Evolutionary conservation across 169 alveolate genomes (phyloP).

Genomic region (Plasmodium gonderi): DNA sequence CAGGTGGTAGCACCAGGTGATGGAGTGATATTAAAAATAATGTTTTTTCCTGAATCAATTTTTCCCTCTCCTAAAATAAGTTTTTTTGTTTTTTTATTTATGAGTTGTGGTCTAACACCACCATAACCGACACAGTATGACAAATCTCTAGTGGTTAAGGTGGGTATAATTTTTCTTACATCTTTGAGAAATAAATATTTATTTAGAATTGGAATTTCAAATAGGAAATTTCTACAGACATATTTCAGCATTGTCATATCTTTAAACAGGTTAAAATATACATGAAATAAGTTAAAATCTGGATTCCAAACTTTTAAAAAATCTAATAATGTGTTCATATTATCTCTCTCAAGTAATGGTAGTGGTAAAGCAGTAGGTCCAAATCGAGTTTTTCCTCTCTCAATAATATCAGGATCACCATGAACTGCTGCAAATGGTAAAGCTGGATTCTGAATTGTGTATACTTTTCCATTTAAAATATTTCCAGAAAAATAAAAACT

Average conservation of each 20-base stretch:
- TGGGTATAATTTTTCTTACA: slow-evolving; percentile 87
- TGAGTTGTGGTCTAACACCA: slow-evolving; percentile 90
- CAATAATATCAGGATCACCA: slow-evolving; percentile 90
- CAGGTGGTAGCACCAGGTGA: slow-evolving; percentile 92
- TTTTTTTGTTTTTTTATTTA: slow-evolving; percentile 82
- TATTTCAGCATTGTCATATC: slow-evolving; percentile 85
- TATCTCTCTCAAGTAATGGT: slow-evolving; percentile 88
- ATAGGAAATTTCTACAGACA: slow-evolving; percentile 83
- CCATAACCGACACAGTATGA: slow-evolving; percentile 88
- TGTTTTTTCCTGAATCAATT: slow-evolving; percentile 83
- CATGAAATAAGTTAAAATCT: slow-evolving; percentile 80
- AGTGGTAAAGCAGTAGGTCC: slow-evolving; percentile 91
- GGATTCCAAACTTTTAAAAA: slow-evolving; percentile 83
- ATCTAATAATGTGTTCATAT: slow-evolving; percentile 82
- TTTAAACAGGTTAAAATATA: slow-evolving; percentile 81
- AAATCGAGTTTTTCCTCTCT: slow-evolving; percentile 82
- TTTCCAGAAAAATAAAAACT: slow-evolving; percentile 87
- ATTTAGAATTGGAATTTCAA: slow-evolving; percentile 86
- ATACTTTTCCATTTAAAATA: slow-evolving; percentile 87
- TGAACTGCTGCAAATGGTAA: slow-evolving; percentile 91
- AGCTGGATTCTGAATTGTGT: slow-evolving; percentile 89
- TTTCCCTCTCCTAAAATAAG: slow-evolving; percentile 90
- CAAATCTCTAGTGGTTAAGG: slow-evolving; percentile 82
- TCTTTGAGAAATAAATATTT: slow-evolving; percentile 85
- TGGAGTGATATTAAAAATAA: slow-evolving; percentile 88